Conservation (phyloP, 441 rosid species). For the Euphorbia corollata region DNA sequence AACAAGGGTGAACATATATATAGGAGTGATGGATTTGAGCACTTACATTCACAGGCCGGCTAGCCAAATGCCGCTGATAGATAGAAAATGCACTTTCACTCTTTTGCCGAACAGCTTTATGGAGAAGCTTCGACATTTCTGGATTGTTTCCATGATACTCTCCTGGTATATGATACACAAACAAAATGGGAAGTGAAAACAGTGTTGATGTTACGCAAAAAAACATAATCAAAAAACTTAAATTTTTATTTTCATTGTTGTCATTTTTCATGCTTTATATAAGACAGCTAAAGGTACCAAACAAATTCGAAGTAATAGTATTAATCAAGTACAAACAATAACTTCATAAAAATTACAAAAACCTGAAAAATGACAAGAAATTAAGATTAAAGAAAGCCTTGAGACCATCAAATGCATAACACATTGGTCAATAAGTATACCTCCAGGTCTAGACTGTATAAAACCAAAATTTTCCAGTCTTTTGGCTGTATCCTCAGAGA, state of each 20-base stretch:
- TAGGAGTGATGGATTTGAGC: constrained; percentile 10
- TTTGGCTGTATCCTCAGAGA: constrained; percentile 97
- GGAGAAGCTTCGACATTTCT: constrained; percentile 96
- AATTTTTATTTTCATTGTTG: too few species aligned
- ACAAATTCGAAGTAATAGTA: background rate
- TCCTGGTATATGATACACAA: constrained; percentile 32
- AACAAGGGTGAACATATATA: background rate
- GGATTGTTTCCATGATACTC: constrained; percentile 99
- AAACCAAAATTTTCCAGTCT: constrained; percentile 93
- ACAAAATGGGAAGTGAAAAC: background rate
- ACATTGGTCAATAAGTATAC: constrained; percentile 28
- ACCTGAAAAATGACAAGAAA: background rate
- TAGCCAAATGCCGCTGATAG: constrained; percentile 96
- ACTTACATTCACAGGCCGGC: constrained; percentile 89
- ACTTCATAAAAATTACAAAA: constrained; percentile 2
- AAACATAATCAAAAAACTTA: too few species aligned
- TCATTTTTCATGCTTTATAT: too few species aligned
- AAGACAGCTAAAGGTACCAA: background rate
- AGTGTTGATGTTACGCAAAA: background rate
- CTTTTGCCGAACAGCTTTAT: constrained; percentile 98
- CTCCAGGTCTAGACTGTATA: constrained; percentile 95
- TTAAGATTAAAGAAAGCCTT: background rate
- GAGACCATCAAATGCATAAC: constrained; percentile 3
- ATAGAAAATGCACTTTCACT: constrained; percentile 85
- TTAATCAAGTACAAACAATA: constrained; percentile 4